Conservation (phyloP, 768 basidiomycete genomes). For the Neoboletus magnificus region DNA sequence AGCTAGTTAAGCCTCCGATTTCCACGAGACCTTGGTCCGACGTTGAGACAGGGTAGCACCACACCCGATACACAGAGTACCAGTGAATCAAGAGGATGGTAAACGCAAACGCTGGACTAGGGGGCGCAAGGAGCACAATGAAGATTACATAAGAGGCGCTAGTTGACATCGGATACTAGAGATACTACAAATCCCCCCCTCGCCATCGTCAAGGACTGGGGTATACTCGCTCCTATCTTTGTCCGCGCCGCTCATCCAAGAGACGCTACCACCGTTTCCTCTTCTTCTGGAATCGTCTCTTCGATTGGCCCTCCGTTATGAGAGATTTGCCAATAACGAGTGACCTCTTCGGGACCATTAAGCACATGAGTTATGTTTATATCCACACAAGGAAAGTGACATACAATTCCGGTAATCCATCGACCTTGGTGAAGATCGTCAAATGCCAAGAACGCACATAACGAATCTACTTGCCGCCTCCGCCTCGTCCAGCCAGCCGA, state of each 20-base stretch:
- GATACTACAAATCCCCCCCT: too few species aligned
- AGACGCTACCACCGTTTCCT: background rate
- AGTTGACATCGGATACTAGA: too few species aligned
- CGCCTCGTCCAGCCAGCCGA: background rate
- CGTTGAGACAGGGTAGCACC: background rate
- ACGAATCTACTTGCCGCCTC: background rate
- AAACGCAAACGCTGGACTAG: background rate
- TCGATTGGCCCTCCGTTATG: background rate
- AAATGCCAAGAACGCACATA: too few species aligned
- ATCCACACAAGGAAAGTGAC: background rate
- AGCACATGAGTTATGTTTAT: background rate
- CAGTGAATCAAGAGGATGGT: background rate
- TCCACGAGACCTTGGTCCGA: background rate
- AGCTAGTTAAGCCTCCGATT: background rate
- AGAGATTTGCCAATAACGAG: background rate
- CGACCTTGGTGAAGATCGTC: background rate
- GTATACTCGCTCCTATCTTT: background rate
- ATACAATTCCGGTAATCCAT: background rate
- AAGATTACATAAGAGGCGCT: conserved; percentile 2
- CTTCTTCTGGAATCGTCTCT: background rate
- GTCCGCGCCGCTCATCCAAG: background rate
- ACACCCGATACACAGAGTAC: background rate
- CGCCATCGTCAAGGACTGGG: background rate
- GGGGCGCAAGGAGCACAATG: background rate
- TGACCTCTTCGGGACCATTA: background rate